Percentiles rank a stretch among this genome's conserved stretches.
Evolutionary conservation across 176 grass and related monocot genomes (phyloP).

Genomic region (Stipa capillata): DNA sequence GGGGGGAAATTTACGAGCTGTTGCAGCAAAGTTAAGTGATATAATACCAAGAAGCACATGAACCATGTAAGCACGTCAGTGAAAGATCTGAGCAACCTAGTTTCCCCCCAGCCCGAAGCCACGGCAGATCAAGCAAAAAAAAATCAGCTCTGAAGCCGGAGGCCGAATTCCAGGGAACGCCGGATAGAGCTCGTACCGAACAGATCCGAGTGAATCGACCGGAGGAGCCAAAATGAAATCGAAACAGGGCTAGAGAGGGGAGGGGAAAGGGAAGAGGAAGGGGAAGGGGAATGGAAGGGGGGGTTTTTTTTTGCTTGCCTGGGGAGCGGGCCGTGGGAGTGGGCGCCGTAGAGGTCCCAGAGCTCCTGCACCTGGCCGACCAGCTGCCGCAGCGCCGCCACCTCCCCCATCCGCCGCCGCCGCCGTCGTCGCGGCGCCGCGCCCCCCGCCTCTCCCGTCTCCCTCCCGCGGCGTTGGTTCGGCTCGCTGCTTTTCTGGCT

Average conservation of each 20-base stretch:
- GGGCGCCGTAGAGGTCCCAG: constrained; percentile 85
- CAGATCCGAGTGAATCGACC: constrained; percentile 16
- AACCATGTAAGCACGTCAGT: neutral
- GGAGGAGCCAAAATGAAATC: too few species aligned
- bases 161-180: neutral
- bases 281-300: too few species aligned
- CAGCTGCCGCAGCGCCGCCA: constrained; percentile 74
- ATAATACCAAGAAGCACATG: too few species aligned
- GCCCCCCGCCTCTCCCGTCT: neutral
- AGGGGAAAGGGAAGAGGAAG: neutral
- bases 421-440: constrained; percentile 23
- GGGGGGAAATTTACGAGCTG: too few species aligned
- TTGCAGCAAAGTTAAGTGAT: neutral
- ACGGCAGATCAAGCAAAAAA: neutral
- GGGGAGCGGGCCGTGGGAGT: constrained; percentile 39
- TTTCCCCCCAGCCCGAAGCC: neutral
- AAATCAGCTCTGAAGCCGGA: too few species aligned
- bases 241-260: too few species aligned
- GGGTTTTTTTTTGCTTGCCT: too few species aligned
- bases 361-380: constrained; percentile 92
- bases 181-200: neutral
- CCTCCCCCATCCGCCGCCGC: constrained; percentile 53
- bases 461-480: neutral
- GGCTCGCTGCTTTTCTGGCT: neutral
- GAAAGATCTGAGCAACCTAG: neutral